Base-by-base conservation (phyloP, 805 yeast species). In the Zygoascus tannicola region DNA sequence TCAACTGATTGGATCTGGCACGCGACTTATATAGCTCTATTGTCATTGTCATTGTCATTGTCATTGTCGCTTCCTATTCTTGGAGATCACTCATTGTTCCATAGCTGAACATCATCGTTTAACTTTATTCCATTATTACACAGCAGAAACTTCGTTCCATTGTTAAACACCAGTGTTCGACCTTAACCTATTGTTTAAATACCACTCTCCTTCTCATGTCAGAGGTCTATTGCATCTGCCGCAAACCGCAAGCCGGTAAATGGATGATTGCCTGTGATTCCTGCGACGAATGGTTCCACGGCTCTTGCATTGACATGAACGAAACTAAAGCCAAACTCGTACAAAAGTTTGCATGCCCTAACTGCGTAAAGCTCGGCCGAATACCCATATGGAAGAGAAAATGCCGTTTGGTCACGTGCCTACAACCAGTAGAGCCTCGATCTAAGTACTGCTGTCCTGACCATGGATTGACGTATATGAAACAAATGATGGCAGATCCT, bases 221-320 rank as follows among this genome's bases (percentile, higher is more conserved):
- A 8, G 30, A 26, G 10, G 12, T 53, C 4, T 86, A 70, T 55
- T 87, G 97, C 58, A 63, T 80, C 0, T 87, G 97, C 59, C 70
- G 92, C 32, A 73, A 72, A 48, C 81, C 86, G 0, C 96, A 88
- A 55, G 70, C 73, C 47, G 92, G 88, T 1, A 80, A 76, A 46
- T 65, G 87, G 58, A 88, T 88, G 97, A 82, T 88, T n/a, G 85
- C 83, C 0, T 37, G 40, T 21, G 44, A 41, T 33, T 88, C 85
- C 4, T 88, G 97, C 63, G 95, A 86, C 56, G 95, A 85, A 46
- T 88, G 97, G 97, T 88, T 73, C 57, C 97, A 88, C 62, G 85
- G 87, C 61, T 66, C 65, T 38, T 88, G 97, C 58, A 75, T 87
- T 71, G 71, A 70, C 42, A 57, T 86, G 32, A 70, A 78, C 41